Evolutionary conservation across 164 flowering plant species (phyloP), one percentile per base, ranked within the genome.

Genomic region (grape (Vitis vinifera)): DNA sequence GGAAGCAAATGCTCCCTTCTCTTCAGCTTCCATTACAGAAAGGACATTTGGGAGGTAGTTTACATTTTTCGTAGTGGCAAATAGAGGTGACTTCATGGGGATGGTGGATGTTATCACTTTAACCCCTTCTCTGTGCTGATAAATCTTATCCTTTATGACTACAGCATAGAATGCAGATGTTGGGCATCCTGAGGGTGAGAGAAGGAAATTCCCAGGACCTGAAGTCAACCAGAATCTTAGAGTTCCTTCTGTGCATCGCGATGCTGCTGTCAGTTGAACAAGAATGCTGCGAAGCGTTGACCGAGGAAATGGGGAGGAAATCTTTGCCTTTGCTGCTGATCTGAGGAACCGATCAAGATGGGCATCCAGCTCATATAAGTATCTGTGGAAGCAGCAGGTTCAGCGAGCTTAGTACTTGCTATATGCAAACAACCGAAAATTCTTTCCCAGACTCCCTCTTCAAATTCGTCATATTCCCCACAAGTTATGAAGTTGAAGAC

Each of bases 21-120:
- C 95, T 74, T 93, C 97, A 16, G 98, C 98, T 74, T 91, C 97
- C 89, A 93, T 83, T 73, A 67, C 68, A 1, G 95, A 61, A 9
- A 91, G 90, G 57, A 84, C 93, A 71, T 93, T 91, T 29, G 98
- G 98, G 27, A 93, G 91, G 76, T 93, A 93, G 75, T 93, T 93
- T 30, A 93, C 98, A 66, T 86, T 93, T 85, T 93, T 93, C 87
- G 79, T 81, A 4, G 91, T 87, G 11, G 98, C 97, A 75, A 91
- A 93, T 29, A 76, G 70, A 16, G 95, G 91, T 14, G 84, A 29
- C 62, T 93, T 93, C 91, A 93, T 93, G 10, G 97, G 93, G 63
- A 90, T 70, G 0, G 82, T 84, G 51, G 95, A 84, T 17, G 98
- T 93, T 62, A 90, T 83, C 51, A 80, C 98, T 58, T 85, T 87